Conservation (phyloP, 2,329 filamentous ascomycete species). For the Scedosporium boydii region DNA sequence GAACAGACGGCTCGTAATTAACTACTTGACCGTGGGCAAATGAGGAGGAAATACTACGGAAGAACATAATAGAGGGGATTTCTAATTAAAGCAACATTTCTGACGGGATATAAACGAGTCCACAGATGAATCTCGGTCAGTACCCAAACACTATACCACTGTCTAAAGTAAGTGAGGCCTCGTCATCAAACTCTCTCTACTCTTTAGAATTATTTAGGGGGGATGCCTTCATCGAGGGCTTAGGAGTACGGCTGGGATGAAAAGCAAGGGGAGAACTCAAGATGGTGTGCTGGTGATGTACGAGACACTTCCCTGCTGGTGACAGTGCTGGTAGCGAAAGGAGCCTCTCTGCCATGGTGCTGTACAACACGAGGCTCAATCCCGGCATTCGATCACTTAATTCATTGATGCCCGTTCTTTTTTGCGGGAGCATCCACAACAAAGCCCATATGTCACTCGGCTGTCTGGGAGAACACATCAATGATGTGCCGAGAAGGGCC, state of each 20-base stretch:
- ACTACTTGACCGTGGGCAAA: neutral
- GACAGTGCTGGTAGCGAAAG: neutral
- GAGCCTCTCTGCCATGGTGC: too few species aligned
- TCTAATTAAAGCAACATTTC: constrained; percentile 1
- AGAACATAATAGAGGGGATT: neutral
- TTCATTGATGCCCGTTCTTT: too few species aligned
- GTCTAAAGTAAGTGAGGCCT: neutral
- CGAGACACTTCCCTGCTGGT: neutral
- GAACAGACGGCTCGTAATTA: constrained; percentile 1
- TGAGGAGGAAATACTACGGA: neutral
- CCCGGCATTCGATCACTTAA: neutral
- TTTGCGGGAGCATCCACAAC: too few species aligned
- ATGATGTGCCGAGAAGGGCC: neutral
- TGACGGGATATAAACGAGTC: constrained; percentile 1
- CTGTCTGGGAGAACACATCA: neutral
- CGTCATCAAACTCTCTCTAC: neutral
- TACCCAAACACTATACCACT: neutral
- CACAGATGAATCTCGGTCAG: neutral
- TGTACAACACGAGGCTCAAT: neutral
- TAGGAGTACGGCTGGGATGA: neutral
- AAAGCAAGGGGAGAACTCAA: neutral
- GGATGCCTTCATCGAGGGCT: neutral
- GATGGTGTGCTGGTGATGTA: neutral
- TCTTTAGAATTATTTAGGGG: too few species aligned
- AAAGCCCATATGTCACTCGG: neutral